These are phyloP conservation scores for Chytriomyces hyalinus DNA, from an alignment of 192 early-diverging fungal genomes.

Conservation along the genomic window DNA sequence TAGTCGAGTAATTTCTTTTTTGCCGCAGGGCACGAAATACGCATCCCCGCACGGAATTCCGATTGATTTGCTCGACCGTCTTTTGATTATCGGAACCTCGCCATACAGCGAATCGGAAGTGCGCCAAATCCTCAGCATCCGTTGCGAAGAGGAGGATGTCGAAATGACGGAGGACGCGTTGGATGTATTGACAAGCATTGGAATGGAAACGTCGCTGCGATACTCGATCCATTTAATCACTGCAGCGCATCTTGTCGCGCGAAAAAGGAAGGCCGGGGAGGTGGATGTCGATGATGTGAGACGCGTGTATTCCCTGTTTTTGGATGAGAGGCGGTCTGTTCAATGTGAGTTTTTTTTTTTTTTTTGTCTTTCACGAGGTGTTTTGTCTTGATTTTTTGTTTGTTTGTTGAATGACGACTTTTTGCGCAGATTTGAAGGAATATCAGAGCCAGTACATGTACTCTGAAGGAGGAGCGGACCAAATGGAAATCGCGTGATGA, in stretches of 20 bases:
- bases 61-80: constrained; percentile 93
- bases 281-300: constrained; percentile 96
- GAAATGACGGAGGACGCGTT: constrained; percentile 96
- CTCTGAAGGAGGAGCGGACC: constrained; percentile 52
- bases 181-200: constrained; percentile 90
- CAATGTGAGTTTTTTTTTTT: constrained; percentile 61
- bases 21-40: constrained; percentile 84
- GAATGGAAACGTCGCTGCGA: constrained; percentile 89
- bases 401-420: not conserved
- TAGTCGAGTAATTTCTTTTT: too few relatives aligned
- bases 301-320: constrained; percentile 91
- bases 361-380: not conserved
- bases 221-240: constrained; percentile 98
- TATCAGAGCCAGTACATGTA: constrained; percentile 95
- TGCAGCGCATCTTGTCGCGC: constrained; percentile 86
- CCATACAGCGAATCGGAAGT: constrained; percentile 88
- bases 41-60: constrained; percentile 96
- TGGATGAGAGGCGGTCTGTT: constrained; percentile 96
- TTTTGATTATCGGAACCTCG: constrained; percentile 90
- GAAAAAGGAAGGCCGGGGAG: constrained; percentile 84
- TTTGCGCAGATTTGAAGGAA: constrained; percentile 75
- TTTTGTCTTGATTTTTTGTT: not conserved
- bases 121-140: constrained; percentile 86
- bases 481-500: constrained; percentile 27
- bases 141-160: constrained; percentile 81